A percentile compares a stretch with the other conserved stretches of the same genome.
Evolutionary conservation across 345 rosid species (phyloP).

Genomic region (Brassica nigra): DNA sequence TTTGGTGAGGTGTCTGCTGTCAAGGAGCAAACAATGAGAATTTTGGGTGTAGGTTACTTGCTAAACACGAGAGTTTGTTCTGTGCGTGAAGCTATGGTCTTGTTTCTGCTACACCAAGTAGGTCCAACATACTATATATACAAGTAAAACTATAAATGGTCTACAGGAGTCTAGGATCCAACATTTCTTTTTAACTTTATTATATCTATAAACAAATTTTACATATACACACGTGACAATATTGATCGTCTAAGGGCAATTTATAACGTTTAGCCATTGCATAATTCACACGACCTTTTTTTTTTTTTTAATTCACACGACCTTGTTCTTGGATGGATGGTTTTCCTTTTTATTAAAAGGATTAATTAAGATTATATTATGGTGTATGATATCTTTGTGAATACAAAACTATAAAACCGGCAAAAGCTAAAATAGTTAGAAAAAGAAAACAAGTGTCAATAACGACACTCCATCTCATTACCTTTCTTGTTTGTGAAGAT

Average conservation of each 20-base stretch:
- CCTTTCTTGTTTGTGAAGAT: conserved; percentile 40
- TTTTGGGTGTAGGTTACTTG: conserved; percentile 34
- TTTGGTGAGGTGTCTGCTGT: conserved; percentile 32
- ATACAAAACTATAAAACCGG: background rate
- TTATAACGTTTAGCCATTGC: conserved; percentile 18
- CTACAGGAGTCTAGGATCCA: background rate
- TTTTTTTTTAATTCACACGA: background rate
- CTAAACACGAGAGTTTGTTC: conserved; percentile 40
- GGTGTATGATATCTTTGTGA: conserved; percentile 11
- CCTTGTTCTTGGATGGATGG: conserved; percentile 11
- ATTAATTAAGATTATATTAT: conserved; percentile 14
- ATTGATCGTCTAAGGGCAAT: background rate
- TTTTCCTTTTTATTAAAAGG: background rate
- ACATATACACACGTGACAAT: conserved; percentile 9
- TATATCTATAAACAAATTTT: background rate
- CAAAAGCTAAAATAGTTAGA: background rate
- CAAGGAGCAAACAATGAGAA: conserved; percentile 6
- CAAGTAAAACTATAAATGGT: conserved; percentile 3
- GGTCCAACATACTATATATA: conserved; percentile 23
- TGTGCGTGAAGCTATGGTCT: conserved; percentile 38
- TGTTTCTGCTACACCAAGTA: conserved; percentile 21
- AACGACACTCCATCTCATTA: conserved; percentile 41
- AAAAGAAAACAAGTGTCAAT: conserved; percentile 23
- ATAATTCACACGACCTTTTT: background rate
- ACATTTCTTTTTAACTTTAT: background rate